These are phyloP conservation scores for Ceratocystis harringtonii DNA, from an alignment of 2,329 filamentous ascomycete species.

Conservation along the genomic window DNA sequence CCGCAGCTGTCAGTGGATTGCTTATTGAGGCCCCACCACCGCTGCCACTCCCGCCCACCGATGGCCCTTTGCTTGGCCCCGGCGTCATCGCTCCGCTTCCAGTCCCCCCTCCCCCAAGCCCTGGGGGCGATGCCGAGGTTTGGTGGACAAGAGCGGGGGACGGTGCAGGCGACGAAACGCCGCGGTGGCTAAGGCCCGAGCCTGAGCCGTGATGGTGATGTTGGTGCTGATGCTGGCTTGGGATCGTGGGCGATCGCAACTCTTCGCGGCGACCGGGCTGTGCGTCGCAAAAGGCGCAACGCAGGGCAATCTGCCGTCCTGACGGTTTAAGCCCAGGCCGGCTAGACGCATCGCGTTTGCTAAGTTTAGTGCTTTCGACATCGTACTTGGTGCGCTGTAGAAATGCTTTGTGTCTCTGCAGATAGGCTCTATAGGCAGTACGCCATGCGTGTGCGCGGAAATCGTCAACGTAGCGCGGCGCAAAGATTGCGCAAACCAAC, in stretches of 20 bases:
- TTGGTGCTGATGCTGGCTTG: slow-evolving; percentile 20
- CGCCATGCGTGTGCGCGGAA: slow-evolving; percentile 62
- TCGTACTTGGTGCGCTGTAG: slow-evolving; percentile 64
- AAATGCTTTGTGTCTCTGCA: slow-evolving; percentile 59
- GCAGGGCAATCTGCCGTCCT: slow-evolving; percentile 54
- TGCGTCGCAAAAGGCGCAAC: slow-evolving; percentile 62
- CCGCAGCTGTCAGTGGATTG: slow-evolving; percentile 44
- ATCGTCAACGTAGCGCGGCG: slow-evolving; percentile 63
- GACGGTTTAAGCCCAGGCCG: slow-evolving; percentile 47
- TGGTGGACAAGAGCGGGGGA: neutral
- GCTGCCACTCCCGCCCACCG: slow-evolving; percentile 18
- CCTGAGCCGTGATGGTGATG: slow-evolving; percentile 11
- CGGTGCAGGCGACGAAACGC: neutral
- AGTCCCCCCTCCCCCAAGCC: neutral
- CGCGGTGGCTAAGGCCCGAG: neutral
- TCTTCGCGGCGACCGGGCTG: slow-evolving; percentile 28
- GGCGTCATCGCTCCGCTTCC: neutral
- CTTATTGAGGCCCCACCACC: slow-evolving; percentile 19
- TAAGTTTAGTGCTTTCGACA: slow-evolving; percentile 57
- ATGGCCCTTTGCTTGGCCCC: neutral
- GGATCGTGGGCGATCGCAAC: slow-evolving; percentile 24
- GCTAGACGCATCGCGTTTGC: slow-evolving; percentile 42
- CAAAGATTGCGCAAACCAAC: slow-evolving; percentile 56
- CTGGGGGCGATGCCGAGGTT: slow-evolving; percentile 7
- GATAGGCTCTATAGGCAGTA: slow-evolving; percentile 52